Base-by-base conservation (phyloP, 2,329 filamentous ascomycete genomes). In the Aphanoascus verrucosus region DNA sequence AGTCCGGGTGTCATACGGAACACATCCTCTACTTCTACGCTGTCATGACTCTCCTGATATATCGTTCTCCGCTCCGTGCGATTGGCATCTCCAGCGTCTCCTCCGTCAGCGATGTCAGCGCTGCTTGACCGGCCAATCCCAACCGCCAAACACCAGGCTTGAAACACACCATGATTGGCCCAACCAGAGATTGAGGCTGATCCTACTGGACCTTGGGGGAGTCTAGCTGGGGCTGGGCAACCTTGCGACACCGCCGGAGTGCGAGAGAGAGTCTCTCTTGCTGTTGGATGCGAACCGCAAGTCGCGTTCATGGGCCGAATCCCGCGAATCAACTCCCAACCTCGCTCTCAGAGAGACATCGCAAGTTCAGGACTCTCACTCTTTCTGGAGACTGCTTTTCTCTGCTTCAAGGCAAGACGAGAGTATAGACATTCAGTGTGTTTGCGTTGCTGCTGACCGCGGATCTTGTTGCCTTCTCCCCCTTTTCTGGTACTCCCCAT, bases 161-260 rank as follows among this genome's bases (percentile, higher is more conserved):
- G 35, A 37, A 23, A 5, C 6, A 6, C 2, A 19, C 23, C 11
- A 34, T 42, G 35, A 42, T 49, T 49, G 47, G 47, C 20, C 20
- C 35, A 42, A 49, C 47, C 47, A 42, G 28, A 38, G 20, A 12
- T 28, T 14, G 19, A 19, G 7, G 17, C 44, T 35, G 28, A 35
- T 48, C 32, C 45, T 20, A 38, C 37, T 48, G 45, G 45, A 17
- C 12, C 38, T 32, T 17, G 45, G 17, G 9, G 17, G 1, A 47
- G 19, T 8, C 20, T 43, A 32, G 28, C 37, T 43, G 40, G 15
- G 47, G 49, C 49, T 52, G 49, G 41, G 41, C 49, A 38, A 35
- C 49, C 48, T 50, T 42, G 19, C 20, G 17, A 19, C 31, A 35
- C 32, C 38, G 37, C 15, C 40, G 17, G 23, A 28, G 23, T 4